phyloP scores from a whole-genome alignment of 768 basidiomycete species.

The Gymnopilus dilepis region DNA sequence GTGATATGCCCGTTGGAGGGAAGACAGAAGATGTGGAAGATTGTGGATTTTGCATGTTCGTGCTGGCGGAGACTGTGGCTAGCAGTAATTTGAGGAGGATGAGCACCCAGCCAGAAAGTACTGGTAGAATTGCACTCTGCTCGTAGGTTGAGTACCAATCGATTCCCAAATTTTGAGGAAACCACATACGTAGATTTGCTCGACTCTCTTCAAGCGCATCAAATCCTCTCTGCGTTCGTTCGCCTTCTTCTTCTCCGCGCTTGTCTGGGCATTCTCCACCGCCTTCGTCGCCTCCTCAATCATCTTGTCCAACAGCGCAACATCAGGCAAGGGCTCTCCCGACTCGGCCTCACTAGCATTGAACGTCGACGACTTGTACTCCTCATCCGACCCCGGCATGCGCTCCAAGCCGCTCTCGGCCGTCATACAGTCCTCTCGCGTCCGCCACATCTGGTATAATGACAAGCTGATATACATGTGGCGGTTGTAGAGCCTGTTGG shows the following conservation, averaged over 20 bases:
- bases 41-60: conserved; percentile 64
- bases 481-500: conserved; percentile 85
- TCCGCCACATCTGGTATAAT: conserved; percentile 93
- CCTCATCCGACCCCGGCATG: conserved; percentile 70
- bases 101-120: conserved; percentile 88
- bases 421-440: conserved; percentile 93
- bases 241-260: conserved; percentile 61
- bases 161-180: too few relatives aligned
- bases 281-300: conserved; percentile 68
- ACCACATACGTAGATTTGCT: conserved; percentile 85
- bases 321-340: conserved; percentile 71
- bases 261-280: conserved; percentile 54
- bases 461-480: conserved; percentile 92
- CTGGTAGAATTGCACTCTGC: conserved; percentile 83
- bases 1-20: conserved; percentile 71
- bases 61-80: conserved; percentile 88
- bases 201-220: conserved; percentile 86
- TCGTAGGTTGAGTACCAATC: too few relatives aligned
- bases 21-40: conserved; percentile 74
- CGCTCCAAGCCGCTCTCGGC: conserved; percentile 90
- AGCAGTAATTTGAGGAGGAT: conserved; percentile 91
- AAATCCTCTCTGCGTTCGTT: conserved; percentile 79
- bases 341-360: conserved; percentile 55
- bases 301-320: conserved; percentile 73
- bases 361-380: conserved; percentile 57